These are phyloP conservation scores for Solanum dulcamara DNA, from an alignment of 257 asterid species.

Conservation along the genomic window DNA sequence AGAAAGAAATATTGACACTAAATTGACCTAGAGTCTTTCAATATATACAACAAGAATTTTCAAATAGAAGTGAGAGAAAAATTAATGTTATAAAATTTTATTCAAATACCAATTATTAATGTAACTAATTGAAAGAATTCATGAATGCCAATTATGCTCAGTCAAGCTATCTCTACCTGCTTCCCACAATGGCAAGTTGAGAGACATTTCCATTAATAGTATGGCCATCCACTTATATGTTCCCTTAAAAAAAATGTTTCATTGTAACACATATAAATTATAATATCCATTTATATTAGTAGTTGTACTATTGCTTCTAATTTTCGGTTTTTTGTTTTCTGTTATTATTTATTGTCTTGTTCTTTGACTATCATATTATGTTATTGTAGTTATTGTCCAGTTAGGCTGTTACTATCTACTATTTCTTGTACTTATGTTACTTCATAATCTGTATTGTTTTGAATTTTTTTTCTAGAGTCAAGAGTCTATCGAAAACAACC, in stretches of 20 bases:
- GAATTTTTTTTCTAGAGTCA: no score
- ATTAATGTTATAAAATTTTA: no score
- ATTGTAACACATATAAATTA: not conserved
- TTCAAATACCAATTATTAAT: no score
- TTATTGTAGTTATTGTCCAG: not conserved
- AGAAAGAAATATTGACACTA: no score
- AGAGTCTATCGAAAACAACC: accelerated
- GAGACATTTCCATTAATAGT: not conserved
- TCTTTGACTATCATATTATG: no score
- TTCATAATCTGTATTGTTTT: no score
- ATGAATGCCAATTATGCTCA: not conserved
- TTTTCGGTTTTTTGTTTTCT: accelerated
- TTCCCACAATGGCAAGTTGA: not conserved
- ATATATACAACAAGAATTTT: no score
- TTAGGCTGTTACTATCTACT: not conserved
- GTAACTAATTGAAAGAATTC: not conserved
- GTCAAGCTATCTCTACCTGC: not conserved
- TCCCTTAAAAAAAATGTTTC: not conserved
- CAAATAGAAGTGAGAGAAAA: not conserved
- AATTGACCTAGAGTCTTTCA: not conserved
- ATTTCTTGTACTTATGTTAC: not conserved
- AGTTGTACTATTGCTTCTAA: no score
- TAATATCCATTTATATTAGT: no score
- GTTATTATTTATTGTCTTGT: no score
- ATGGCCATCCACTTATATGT: not conserved